Evolutionary conservation across 2,329 filamentous ascomycete genomes (phyloP), one percentile per base, ranked within the genome.

Genomic region (Chaetomium globosum): DNA sequence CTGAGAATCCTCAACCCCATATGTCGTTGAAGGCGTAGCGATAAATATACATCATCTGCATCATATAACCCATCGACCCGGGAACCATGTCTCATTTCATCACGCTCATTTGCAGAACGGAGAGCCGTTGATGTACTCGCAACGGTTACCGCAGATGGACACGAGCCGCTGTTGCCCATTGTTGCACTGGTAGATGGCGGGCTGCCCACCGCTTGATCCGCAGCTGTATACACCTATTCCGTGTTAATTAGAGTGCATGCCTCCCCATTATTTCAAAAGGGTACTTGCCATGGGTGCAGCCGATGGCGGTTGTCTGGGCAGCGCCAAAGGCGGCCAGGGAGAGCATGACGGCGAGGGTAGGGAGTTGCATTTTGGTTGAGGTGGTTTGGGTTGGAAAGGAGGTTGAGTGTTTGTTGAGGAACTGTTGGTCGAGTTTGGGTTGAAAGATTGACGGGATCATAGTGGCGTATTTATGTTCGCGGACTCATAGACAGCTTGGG

Each of bases 301-400:
- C 33, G 28, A 12, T 19, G 4, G 26, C 3, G 26, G 26, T 28
- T 28, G 23, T 19, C 26, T 30, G 51, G 5, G 51, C 51, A 16
- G 26, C 51, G 10, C 51, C 51, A 30, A 53, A 30, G 26, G 51
- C 51, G 51, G 51, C 51, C 4, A 53, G 51, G 26, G 51, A 53
- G 28, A 53, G 16, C 13, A 53, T 16, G 26, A 6, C 13, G 16
- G 51, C 51, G 51, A 53, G 16, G 12, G 51, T 53, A 8, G 51
- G 19, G 51, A 53, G 6, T 19, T 53, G 51, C 51, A 53, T 53
- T 28, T 53, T 53, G 16, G 30, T 28, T 31, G 16, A 53, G 46
- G 46, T 23, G 46, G 19, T 23, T 9, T 8, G 10, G n/a, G 19
- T 23, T 48, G 46, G 46, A 48, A 48, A 26, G 26, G 26, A 26